Base-by-base conservation (phyloP, 352 stramenopile genomes). In the Blastocystis sp. region DNA sequence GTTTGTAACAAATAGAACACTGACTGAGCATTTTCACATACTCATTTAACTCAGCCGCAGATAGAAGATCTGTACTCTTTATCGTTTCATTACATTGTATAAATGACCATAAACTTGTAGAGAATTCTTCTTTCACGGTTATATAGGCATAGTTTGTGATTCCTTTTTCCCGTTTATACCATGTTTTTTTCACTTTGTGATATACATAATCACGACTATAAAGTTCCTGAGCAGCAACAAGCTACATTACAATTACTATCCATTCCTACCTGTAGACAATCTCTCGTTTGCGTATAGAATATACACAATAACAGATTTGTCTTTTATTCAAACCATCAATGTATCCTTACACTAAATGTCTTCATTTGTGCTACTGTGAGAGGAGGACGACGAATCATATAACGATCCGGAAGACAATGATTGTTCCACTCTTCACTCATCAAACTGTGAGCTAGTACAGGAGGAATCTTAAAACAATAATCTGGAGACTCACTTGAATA, bases 221-320 rank as follows among this genome's bases (percentile, higher is more conserved):
- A 21, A 80, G 43, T 54, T 59, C 49, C 27, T 80, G 69, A 5
- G 69, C 69, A 59, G 69, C 69, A 43, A 80, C 3, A n/a, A 80
- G 32, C 69, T 80, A 63, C 12, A 27, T 42, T 6, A 61, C n/a
- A 59, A 21, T 24, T 0, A 4, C 16, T 5, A 5, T n/a, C 0
- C 29, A 16, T 27, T 32, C 5, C 21, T 32, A 80, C 69, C 21
- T 80, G 69, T 21, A 80, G 27, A 61, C 43, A 80, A 24, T 80
- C 69, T 16, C 69, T 24, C n/a, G 69, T 43, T n/a, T 58, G n/a
- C 9, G 39, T 29, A 35, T 80, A 80, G n/a, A 80, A 80, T 27
- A 80, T 27, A 37, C 39, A 80, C 24, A 80, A 29, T 3, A 80
- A 54, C 21, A 80, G 35, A 63, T 24, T 29, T 19, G 69, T 42